Evolutionary conservation across 2,329 filamentous ascomycete species (phyloP).

Genomic region (Achaetomium macrosporum): DNA sequence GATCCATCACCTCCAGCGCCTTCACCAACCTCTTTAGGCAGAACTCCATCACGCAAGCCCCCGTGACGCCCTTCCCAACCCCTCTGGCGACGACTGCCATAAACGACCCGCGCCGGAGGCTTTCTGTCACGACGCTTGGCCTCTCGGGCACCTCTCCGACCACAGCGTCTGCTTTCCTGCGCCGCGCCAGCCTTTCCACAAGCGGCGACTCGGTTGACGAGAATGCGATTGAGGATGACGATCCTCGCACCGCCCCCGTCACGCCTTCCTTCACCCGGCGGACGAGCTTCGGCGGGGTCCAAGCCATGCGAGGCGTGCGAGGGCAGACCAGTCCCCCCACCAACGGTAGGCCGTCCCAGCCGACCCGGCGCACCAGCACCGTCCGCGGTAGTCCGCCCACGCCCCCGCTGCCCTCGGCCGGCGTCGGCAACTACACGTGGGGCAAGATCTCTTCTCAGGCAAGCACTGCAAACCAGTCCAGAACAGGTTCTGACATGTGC

Average conservation of each 20-base stretch:
- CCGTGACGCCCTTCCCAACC: slow-evolving; percentile 40
- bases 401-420: slow-evolving; percentile 30
- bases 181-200: slow-evolving; percentile 59
- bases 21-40: slow-evolving; percentile 55
- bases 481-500: slow-evolving; percentile 61
- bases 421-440: slow-evolving; percentile 31
- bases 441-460: slow-evolving; percentile 44
- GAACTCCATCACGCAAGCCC: slow-evolving; percentile 43
- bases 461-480: slow-evolving; percentile 52
- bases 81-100: slow-evolving; percentile 40
- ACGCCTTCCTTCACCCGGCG: slow-evolving; percentile 70
- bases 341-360: slow-evolving; percentile 53
- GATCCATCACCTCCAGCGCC: slow-evolving; percentile 52
- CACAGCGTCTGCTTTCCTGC: slow-evolving; percentile 50
- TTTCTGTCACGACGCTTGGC: slow-evolving; percentile 69
- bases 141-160: slow-evolving; percentile 66
- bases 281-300: slow-evolving; percentile 76
- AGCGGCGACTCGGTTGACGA: slow-evolving; percentile 64
- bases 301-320: slow-evolving; percentile 63
- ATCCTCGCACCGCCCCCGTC: slow-evolving; percentile 55
- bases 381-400: slow-evolving; percentile 25
- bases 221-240: slow-evolving; percentile 65
- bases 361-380: slow-evolving; percentile 27
- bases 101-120: slow-evolving; percentile 56
- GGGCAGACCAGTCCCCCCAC: slow-evolving; percentile 53